Base-by-base conservation (phyloP, 306 rosid species). In the Hippophae tibetana region DNA sequence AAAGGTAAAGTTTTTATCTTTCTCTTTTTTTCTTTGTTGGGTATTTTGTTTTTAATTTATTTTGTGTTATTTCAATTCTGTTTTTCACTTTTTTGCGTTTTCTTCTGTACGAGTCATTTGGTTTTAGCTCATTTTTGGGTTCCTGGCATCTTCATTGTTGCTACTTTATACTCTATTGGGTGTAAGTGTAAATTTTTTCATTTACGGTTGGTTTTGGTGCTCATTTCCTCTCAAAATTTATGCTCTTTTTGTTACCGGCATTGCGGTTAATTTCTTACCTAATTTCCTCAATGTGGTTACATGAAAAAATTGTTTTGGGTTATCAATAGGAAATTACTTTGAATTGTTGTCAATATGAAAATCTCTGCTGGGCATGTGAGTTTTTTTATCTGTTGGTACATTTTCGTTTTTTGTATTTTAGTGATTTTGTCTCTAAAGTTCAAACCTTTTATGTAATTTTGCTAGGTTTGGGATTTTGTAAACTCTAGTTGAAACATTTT, bases 1-100 rank as follows among this genome's bases (percentile, higher is more conserved):
- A 59, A 47, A 57, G 73, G 70, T 76, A 13, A 2, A 27, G 5
- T 14, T 43, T 13, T 0, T 60, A 62, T 44, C 6, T 52, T 11
- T 57, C 60, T 60, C 55, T 60, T 64, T 8, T 46, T 56, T 47
- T 43, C 23, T 23, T 47, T 31, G 40, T 42, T 23, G 43, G 56
- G 18, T 48, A 13, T 10, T 67, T 18, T 49, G 52, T 52, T 1
- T 7, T 48, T 14, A 13, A 40, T 26, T 44, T n/a, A 9, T 43
- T 56, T 52, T 25, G 50, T 5, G 11, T 27, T 53, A 5, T 10
- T 27, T 3, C n/a, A 31, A 31, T 31, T 60, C 23, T 2, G 51
- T 14, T 52, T 2, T 31, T 4, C 5, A 13, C 38, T 31, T 31
- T 45, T 58, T 27, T 31, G 38, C 38, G 38, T 7, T 48, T 13